Evolutionary conservation across 2,329 filamentous ascomycete genomes (phyloP).

Genomic region (Fusarium sublunatum): DNA sequence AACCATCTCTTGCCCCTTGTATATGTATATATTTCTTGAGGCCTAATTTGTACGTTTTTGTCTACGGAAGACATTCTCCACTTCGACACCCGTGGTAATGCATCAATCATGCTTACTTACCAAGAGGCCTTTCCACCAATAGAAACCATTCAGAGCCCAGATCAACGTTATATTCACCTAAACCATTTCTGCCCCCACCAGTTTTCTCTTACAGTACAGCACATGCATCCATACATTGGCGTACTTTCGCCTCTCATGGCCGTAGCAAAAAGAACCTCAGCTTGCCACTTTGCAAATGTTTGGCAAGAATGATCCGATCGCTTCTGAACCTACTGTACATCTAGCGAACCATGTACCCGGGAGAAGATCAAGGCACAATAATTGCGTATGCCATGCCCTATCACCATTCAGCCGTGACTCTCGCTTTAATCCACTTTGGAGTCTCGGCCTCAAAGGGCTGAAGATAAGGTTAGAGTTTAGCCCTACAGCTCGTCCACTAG

Average conservation of each 20-base stretch:
- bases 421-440: neutral
- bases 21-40: too few relatives aligned
- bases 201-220: neutral
- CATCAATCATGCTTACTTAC: conserved; percentile 12
- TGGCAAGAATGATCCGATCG: neutral
- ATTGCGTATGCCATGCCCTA: conserved; percentile 5
- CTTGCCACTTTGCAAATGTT: conserved; percentile 4
- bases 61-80: too few relatives aligned
- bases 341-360: neutral
- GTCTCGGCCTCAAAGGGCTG: neutral
- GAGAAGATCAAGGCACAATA: too few relatives aligned
- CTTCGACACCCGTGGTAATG: neutral
- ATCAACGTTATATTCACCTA: neutral
- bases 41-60: too few relatives aligned
- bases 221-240: neutral
- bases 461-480: neutral
- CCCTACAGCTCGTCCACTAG: too few relatives aligned
- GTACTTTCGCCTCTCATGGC: neutral
- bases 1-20: neutral
- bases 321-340: neutral
- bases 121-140: conserved; percentile 13
- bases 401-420: neutral
- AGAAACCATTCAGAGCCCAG: neutral
- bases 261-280: neutral
- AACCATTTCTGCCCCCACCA: conserved; percentile 16